Conservation (phyloP, 768 basidiomycete genomes). For the Collybiopsis confluens region DNA sequence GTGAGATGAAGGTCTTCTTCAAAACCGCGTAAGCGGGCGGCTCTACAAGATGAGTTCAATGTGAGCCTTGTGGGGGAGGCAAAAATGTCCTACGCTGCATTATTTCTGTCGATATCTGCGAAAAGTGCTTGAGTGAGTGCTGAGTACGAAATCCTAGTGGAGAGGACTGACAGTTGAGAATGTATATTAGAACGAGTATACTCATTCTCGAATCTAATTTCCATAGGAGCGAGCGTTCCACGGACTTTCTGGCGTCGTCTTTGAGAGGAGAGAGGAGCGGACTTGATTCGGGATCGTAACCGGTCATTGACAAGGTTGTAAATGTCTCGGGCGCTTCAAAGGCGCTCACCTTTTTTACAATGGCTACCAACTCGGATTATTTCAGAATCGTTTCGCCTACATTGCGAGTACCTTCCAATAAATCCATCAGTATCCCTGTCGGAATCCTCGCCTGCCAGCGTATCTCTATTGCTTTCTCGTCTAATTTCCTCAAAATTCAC, state of each 20-base stretch:
- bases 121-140: no score
- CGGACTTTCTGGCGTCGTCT: not conserved
- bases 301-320: no score
- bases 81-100: constrained; percentile 45
- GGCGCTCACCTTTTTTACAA: no score
- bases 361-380: constrained; percentile 53
- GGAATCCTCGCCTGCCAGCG: constrained; percentile 80
- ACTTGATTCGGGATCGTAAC: not conserved
- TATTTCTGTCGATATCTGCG: constrained; percentile 68
- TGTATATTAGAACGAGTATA: constrained; percentile 43
- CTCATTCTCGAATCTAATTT: constrained; percentile 51
- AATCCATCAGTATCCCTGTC: constrained; percentile 55
- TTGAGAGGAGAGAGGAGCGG: not conserved
- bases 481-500: constrained; percentile 3
- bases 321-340: no score
- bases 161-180: constrained; percentile 42
- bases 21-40: constrained; percentile 69
- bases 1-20: constrained; percentile 61
- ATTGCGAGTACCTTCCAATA: constrained; percentile 49
- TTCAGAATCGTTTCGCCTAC: constrained; percentile 61
- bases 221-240: constrained; percentile 27
- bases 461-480: constrained; percentile 23
- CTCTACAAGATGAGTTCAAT: constrained; percentile 45
- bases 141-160: no score
- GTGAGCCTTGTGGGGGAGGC: not conserved